A percentile compares a stretch with the other conserved stretches of the same genome.
These are phyloP conservation scores for Leucosporidium yakuticum DNA, from an alignment of 768 basidiomycete genomes.

Conservation along the genomic window DNA sequence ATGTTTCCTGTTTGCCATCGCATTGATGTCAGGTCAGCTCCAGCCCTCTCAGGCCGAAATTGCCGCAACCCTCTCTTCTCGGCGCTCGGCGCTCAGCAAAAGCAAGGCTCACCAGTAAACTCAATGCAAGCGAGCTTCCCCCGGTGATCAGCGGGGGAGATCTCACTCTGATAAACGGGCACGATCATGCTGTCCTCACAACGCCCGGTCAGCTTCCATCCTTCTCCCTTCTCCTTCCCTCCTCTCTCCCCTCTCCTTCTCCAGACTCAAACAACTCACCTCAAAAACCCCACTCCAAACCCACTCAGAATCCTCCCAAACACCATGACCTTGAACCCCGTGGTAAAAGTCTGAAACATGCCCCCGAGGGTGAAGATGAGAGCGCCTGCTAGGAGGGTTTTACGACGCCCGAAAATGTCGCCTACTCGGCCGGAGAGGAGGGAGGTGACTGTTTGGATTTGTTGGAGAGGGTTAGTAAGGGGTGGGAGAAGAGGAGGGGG, in stretches of 20 bases:
- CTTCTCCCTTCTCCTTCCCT: not conserved
- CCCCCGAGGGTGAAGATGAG: slow-evolving; percentile 80
- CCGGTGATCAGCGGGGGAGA: slow-evolving; percentile 82
- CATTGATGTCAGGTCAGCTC: too few species aligned
- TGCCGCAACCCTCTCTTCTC: too few species aligned
- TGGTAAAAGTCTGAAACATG: slow-evolving; percentile 71
- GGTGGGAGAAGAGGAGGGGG: not conserved
- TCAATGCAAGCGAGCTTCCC: slow-evolving; percentile 91
- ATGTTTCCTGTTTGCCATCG: slow-evolving; percentile 56
- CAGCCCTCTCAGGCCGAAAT: too few species aligned
- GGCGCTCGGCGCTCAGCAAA: too few species aligned
- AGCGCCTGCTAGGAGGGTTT: slow-evolving; percentile 77
- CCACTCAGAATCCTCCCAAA: slow-evolving; percentile 75
- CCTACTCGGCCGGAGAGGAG: slow-evolving; percentile 81
- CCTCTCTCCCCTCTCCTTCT: not conserved
- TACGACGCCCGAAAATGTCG: slow-evolving; percentile 75
- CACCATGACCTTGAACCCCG: slow-evolving; percentile 73
- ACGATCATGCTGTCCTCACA: slow-evolving; percentile 66
- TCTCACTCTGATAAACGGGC: slow-evolving; percentile 91
- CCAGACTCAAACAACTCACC: slow-evolving; percentile 51
- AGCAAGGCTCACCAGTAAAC: slow-evolving; percentile 53
- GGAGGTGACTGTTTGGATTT: slow-evolving; percentile 61
- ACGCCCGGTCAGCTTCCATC: slow-evolving; percentile 5
- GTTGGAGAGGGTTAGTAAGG: not conserved
- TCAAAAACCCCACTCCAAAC: slow-evolving; percentile 82